Evolutionary conservation across 371 early-diverging fungal species (phyloP).

Genomic region (Entomophthora muscae): DNA sequence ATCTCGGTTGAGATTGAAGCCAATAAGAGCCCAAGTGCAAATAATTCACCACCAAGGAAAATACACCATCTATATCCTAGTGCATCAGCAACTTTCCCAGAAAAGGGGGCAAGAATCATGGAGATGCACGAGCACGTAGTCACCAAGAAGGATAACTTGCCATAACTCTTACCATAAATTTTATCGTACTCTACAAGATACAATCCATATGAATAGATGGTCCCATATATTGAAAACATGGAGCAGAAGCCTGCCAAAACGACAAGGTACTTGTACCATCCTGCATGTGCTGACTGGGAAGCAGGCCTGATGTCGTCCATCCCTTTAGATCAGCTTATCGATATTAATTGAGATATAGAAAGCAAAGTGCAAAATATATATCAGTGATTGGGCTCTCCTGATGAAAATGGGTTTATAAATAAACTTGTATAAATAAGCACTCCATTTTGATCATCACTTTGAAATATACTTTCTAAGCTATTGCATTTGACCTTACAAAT

Average conservation of each 20-base stretch:
- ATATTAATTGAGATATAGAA: neutral
- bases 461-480: too few species aligned
- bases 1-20: constrained; percentile 11
- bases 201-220: neutral
- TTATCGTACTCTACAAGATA: neutral
- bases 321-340: neutral
- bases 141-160: neutral
- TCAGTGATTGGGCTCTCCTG: too few species aligned
- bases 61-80: neutral
- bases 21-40: constrained; percentile 1
- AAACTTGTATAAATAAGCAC: too few species aligned
- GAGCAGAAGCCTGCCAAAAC: neutral
- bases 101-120: neutral
- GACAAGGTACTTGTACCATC: neutral
- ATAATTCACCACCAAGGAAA: neutral
- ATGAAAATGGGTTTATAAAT: too few species aligned
- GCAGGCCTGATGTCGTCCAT: neutral
- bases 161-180: neutral
- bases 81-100: neutral
- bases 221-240: neutral
- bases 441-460: too few species aligned
- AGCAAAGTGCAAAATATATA: too few species aligned
- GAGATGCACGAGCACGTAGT: neutral
- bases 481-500: too few species aligned
- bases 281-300: neutral